Evolutionary conservation across 2,329 filamentous ascomycete genomes (phyloP), one percentile per base, ranked within the genome.

Genomic region (Akanthomyces dipterigenus): DNA sequence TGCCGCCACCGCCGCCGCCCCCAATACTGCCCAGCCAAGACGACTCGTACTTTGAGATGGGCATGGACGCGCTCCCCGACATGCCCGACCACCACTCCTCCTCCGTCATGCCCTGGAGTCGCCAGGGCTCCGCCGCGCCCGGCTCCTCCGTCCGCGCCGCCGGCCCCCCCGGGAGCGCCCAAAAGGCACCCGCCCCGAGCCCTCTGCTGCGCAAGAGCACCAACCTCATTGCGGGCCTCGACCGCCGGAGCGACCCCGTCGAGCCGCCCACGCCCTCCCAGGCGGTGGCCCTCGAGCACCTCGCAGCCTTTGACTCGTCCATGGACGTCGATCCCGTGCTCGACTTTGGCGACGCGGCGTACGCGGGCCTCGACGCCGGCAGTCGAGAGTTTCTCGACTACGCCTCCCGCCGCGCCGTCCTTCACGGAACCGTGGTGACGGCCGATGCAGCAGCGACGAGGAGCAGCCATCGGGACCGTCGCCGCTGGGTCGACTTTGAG

Each of bases 11-110:
- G 9, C 68, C 3, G 51, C 72, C 9, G 68, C 73, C 2, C 66
- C 73, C 2, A 66, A 76, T 7, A 73, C 73, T n/a, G 71, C 40
- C 18, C 34, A 31, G 48, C 45, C 26, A 45, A 5, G 49, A 78
- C 22, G 74, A 79, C 20, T 71, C 73, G 0, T 71, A 76, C 53
- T 74, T 88, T 22, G 91, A 96, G 71, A 73, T 90, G 26, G 89
- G 87, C 22, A 85, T 90, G 73, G 84, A 90, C 46, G 88, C 83
- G 1, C 82, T 79, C 0, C 80, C 83, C 0, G 82, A 84, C 8
- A 80, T 95, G 58, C 83, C 85, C 5, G 89, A 96, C 62, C 83
- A 87, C 58, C 82, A 83, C 50, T 81, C 79, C 1, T 81, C 78
- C 2, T 78, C 77, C 18, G 71, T 81, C 61, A 73, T 80, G 68